These are phyloP conservation scores for Astrephomene gubernaculifera DNA, from an alignment of 139 green algal genomes.

Conservation along the genomic window DNA sequence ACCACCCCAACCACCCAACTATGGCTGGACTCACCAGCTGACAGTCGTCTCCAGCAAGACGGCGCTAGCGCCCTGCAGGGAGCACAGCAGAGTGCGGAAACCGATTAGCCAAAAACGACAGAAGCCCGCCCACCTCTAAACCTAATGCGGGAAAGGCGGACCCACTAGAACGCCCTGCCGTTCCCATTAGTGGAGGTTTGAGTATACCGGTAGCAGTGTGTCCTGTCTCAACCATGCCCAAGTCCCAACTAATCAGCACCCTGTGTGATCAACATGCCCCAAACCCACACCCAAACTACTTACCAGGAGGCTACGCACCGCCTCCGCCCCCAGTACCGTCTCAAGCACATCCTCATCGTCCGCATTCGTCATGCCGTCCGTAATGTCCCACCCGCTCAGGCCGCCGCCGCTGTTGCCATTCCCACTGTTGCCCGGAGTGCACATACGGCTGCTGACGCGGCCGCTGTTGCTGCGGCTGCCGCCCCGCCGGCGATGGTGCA, in stretches of 20 bases:
- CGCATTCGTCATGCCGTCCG: conserved; percentile 20
- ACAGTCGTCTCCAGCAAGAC: too few relatives aligned
- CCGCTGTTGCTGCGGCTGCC: not conserved
- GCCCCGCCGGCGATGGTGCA: not conserved
- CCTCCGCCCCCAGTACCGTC: not conserved
- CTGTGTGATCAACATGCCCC: not conserved
- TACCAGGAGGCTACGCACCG: conserved; percentile 24
- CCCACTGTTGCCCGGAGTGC: not conserved
- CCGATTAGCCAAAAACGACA: too few relatives aligned
- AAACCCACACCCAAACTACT: not conserved
- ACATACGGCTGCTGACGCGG: not conserved
- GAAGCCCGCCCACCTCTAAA: too few relatives aligned
- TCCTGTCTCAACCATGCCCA: not conserved
- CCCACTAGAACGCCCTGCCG: not conserved
- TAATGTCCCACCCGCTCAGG: not conserved
- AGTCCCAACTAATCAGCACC: not conserved
- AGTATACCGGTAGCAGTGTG: not conserved
- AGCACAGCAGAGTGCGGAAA: too few relatives aligned
- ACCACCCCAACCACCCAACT: too few relatives aligned
- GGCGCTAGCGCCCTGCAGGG: too few relatives aligned
- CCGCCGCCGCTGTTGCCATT: not conserved
- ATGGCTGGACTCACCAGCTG: too few relatives aligned
- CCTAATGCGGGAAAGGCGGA: too few relatives aligned
- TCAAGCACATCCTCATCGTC: conserved; percentile 35
- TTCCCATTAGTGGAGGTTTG: not conserved